Conservation (phyloP, 768 basidiomycete genomes). For the Tricholoma terreum region DNA sequence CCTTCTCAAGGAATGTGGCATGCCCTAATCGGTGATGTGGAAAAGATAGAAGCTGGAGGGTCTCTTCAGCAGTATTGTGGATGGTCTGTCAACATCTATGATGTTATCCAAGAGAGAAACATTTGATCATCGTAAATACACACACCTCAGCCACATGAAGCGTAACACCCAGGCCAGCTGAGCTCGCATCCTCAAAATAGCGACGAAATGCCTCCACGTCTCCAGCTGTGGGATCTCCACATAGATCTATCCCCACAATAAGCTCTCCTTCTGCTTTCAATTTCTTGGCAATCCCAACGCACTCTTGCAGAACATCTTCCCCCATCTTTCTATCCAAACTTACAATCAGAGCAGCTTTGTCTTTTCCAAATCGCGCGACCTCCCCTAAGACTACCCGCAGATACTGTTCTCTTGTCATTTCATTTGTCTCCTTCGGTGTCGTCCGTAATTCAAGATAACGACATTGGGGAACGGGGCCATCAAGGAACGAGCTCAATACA, state of each 20-base stretch:
- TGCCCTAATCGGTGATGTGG: slow-evolving; percentile 72
- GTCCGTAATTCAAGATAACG: slow-evolving; percentile 81
- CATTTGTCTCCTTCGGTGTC: slow-evolving; percentile 58
- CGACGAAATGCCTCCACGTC: slow-evolving; percentile 49
- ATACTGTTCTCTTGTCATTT: slow-evolving; percentile 62
- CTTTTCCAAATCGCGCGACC: slow-evolving; percentile 51
- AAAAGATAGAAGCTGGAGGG: slow-evolving; percentile 56
- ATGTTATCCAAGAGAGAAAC: no score
- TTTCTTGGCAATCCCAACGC: slow-evolving; percentile 51
- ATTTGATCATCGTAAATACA: no score
- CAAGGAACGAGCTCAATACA: slow-evolving; percentile 66
- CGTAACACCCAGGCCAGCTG: slow-evolving; percentile 67
- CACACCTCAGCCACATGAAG: slow-evolving; percentile 82
- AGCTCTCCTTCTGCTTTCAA: slow-evolving; percentile 56
- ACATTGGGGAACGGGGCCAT: slow-evolving; percentile 49
- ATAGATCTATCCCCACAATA: slow-evolving; percentile 78
- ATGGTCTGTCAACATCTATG: no score
- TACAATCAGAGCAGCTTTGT: slow-evolving; percentile 60
- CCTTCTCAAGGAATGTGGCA: slow-evolving; percentile 72
- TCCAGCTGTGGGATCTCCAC: slow-evolving; percentile 69
- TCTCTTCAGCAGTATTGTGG: slow-evolving; percentile 53
- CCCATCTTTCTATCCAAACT: slow-evolving; percentile 76
- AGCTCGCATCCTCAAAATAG: slow-evolving; percentile 52
- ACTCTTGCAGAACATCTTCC: slow-evolving; percentile 46
- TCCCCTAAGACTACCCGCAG: slow-evolving; percentile 63